Evolutionary conservation across 495 filamentous ascomycete species (phyloP).

Genomic region (Penicillium macrosclerotiorum): DNA sequence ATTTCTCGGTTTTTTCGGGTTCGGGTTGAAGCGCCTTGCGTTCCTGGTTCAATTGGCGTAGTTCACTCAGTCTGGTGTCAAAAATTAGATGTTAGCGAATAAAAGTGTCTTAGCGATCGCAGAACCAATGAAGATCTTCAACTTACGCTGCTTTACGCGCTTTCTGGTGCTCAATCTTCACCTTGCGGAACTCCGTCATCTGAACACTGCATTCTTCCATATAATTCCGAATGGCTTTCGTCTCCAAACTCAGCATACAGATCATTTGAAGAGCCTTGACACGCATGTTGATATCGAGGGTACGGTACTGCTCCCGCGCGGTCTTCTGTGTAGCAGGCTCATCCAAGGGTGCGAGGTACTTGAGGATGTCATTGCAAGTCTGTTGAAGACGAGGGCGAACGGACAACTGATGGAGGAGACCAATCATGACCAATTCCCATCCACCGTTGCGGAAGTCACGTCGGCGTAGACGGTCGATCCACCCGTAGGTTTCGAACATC

Average conservation of each 20-base stretch:
- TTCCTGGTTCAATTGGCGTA: conserved; percentile 80
- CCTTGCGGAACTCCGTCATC: conserved; percentile 91
- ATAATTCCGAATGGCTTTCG: conserved; percentile 78
- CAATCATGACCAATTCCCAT: conserved; percentile 88
- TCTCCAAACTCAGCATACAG: conserved; percentile 82
- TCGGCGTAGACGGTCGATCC: conserved; percentile 78
- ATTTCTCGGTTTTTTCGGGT: conserved; percentile 40
- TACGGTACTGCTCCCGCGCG: conserved; percentile 65
- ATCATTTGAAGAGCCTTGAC: conserved; percentile 80
- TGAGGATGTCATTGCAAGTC: conserved; percentile 75
- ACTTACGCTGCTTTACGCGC: conserved; percentile 81
- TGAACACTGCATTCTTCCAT: conserved; percentile 86
- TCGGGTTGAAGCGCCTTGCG: conserved; percentile 82
- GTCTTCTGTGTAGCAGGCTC: conserved; percentile 70
- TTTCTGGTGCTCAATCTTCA: conserved; percentile 90
- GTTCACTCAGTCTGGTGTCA: conserved; percentile 67
- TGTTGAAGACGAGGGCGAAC: conserved; percentile 64
- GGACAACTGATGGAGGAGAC: conserved; percentile 81
- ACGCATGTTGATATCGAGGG: conserved; percentile 78
- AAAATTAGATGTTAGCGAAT: conserved; percentile 17
- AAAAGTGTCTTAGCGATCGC: neutral
- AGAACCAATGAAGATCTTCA: neutral
- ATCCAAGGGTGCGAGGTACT: conserved; percentile 74
- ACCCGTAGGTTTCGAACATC: conserved; percentile 63
- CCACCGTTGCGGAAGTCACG: conserved; percentile 88